Conservation (phyloP, 352 stramenopile species). For the Aphanomyces cochlioides region DNA sequence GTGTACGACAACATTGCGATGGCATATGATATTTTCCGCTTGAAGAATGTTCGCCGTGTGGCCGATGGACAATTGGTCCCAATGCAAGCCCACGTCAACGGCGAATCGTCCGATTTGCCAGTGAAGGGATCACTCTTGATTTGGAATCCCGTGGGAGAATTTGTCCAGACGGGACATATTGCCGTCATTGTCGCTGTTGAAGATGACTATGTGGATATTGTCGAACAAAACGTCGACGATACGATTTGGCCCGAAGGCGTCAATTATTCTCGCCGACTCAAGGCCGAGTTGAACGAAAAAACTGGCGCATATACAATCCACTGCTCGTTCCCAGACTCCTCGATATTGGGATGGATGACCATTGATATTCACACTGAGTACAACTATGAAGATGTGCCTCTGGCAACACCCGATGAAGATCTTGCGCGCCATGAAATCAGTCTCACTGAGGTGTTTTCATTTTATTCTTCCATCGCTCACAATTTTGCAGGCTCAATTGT, state of each 20-base stretch:
- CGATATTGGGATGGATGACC: conserved; percentile 18
- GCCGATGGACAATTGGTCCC: background rate
- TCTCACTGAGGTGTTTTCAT: background rate
- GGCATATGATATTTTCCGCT: conserved; percentile 22
- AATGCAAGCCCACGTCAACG: background rate
- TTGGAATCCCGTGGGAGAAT: conserved; percentile 15
- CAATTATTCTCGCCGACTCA: conserved; percentile 15
- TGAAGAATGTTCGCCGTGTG: conserved; percentile 4
- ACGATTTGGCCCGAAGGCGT: conserved; percentile 8
- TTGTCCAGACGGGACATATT: conserved; percentile 5
- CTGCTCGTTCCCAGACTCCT: conserved; percentile 5
- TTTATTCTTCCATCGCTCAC: background rate
- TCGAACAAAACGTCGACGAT: conserved; percentile 21
- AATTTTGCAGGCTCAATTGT: background rate
- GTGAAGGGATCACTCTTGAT: conserved; percentile 20
- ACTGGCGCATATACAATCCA: conserved; percentile 3
- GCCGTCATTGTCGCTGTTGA: conserved; percentile 18
- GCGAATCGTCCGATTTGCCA: background rate
- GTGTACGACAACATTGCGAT: conserved; percentile 19
- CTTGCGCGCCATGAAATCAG: background rate
- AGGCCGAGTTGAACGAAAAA: background rate
- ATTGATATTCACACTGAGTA: conserved; percentile 9
- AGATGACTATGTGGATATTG: conserved; percentile 13
- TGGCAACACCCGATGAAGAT: background rate
- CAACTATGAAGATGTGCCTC: conserved; percentile 22